Evolutionary conservation across 306 rosid genomes (phyloP).

Genomic region (Rosa rugosa): DNA sequence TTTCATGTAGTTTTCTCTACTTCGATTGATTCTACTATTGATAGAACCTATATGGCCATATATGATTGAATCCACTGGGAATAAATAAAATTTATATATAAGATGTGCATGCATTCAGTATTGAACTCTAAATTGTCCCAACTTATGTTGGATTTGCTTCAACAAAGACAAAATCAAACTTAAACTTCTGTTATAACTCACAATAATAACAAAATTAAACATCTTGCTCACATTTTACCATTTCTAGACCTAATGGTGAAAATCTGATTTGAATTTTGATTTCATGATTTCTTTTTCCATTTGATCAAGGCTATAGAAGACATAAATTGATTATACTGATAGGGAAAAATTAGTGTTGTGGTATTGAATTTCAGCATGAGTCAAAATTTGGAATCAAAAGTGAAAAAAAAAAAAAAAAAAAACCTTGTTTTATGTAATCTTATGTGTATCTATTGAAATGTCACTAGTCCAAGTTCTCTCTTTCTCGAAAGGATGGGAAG

Average conservation of each 20-base stretch:
- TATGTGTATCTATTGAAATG: slow-evolving; percentile 5
- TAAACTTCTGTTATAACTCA: not conserved
- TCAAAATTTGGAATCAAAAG: not conserved
- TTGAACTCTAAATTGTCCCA: not conserved
- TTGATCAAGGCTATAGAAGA: not conserved
- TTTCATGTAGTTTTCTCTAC: not conserved
- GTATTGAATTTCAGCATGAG: not conserved
- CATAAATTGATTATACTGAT: not conserved
- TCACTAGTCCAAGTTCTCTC: not conserved
- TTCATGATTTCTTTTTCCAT: not conserved
- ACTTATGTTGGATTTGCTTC: not conserved
- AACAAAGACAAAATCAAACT: not conserved
- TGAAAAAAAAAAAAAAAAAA: not conserved
- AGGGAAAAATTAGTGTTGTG: not conserved
- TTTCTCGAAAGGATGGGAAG: slow-evolving; percentile 1
- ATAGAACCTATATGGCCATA: not conserved
- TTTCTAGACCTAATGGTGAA: not conserved
- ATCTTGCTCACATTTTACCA: not conserved
- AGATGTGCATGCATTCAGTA: not conserved
- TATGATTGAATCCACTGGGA: not conserved
- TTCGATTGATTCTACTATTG: not conserved
- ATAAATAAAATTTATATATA: not conserved
- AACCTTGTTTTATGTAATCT: not conserved
- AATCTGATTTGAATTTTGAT: not conserved
- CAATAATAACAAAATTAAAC: not conserved